Percentiles rank a stretch among this genome's conserved stretches.
These are phyloP conservation scores for Phalaenopsis aphrodite DNA, from an alignment of 106 monocot species.

Conservation along the genomic window DNA sequence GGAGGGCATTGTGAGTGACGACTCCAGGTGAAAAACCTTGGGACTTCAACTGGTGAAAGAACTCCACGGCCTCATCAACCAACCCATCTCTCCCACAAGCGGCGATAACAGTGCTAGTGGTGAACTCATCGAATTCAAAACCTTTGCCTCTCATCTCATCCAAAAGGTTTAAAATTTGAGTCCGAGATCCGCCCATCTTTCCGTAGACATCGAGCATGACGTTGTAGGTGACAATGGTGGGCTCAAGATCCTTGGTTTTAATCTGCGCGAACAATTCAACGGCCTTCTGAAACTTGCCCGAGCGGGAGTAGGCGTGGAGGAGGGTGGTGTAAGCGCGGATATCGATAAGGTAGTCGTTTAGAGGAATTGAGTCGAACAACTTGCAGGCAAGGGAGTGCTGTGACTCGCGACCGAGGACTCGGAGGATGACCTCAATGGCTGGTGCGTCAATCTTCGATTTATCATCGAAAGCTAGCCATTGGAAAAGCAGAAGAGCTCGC, in stretches of 20 bases:
- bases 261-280: constrained; percentile 49
- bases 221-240: constrained; percentile 84
- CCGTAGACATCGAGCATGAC: constrained; percentile 80
- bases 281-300: constrained; percentile 35
- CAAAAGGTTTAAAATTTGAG: constrained; percentile 41
- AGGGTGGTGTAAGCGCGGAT: constrained; percentile 80
- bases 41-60: constrained; percentile 47
- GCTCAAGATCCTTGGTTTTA: constrained; percentile 44
- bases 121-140: constrained; percentile 76
- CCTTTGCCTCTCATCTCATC: constrained; percentile 55
- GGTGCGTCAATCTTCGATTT: constrained; percentile 28
- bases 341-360: constrained; percentile 43
- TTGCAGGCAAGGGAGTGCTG: constrained; percentile 56
- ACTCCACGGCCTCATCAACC: constrained; percentile 58
- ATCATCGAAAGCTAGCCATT: constrained; percentile 33
- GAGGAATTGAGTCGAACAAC: constrained; percentile 45
- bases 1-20: constrained; percentile 70
- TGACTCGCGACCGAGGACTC: constrained; percentile 43
- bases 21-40: constrained; percentile 51
- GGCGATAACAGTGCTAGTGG: constrained; percentile 75
- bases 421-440: constrained; percentile 46
- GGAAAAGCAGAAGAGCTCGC: constrained; percentile 44
- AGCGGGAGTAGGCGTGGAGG: constrained; percentile 43
- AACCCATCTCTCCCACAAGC: constrained; percentile 82
- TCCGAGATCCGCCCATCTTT: constrained; percentile 60